A percentile compares a stretch with the other conserved stretches of the same genome.
phyloP scores from a whole-genome alignment of 139 green algal genomes.

The Astrephomene gubernaculifera region DNA sequence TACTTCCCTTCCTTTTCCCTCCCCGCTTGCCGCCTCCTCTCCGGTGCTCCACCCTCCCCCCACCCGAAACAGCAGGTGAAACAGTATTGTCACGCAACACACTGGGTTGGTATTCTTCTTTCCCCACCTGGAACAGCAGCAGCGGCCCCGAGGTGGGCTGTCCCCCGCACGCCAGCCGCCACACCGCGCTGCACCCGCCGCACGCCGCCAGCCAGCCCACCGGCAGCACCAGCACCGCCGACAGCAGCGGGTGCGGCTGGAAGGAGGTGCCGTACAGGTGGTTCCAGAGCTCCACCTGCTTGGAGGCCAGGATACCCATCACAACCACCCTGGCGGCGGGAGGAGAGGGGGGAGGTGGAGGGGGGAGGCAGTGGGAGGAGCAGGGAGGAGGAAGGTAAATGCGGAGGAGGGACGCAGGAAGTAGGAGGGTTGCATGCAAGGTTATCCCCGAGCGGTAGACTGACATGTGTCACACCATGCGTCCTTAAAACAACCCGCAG shows the following conservation, averaged over 20 bases:
- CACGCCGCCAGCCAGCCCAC: conserved; percentile 4
- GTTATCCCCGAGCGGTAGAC: no score
- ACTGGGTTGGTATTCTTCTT: no score
- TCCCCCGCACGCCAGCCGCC: background rate
- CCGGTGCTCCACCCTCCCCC: no score
- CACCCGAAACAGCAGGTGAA: no score
- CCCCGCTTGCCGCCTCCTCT: no score
- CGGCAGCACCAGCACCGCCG: conserved; percentile 18
- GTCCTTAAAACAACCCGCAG: no score
- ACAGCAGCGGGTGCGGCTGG: conserved; percentile 38
- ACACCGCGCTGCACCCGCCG: background rate
- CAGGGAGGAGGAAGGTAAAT: no score
- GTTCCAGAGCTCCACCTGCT: conserved; percentile 47
- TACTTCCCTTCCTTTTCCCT: no score
- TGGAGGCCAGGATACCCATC: conserved; percentile 25
- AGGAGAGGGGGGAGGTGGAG: background rate
- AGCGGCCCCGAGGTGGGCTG: conserved; percentile 24
- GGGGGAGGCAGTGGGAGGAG: background rate
- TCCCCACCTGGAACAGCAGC: conserved; percentile 35
- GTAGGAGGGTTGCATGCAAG: no score
- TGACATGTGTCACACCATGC: no score
- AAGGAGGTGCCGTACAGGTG: conserved; percentile 36
- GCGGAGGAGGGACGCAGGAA: no score
- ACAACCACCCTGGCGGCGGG: conserved; percentile 18
- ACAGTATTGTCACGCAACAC: no score